Conservation (phyloP, 768 basidiomycete species). For the Boletales sp. region DNA sequence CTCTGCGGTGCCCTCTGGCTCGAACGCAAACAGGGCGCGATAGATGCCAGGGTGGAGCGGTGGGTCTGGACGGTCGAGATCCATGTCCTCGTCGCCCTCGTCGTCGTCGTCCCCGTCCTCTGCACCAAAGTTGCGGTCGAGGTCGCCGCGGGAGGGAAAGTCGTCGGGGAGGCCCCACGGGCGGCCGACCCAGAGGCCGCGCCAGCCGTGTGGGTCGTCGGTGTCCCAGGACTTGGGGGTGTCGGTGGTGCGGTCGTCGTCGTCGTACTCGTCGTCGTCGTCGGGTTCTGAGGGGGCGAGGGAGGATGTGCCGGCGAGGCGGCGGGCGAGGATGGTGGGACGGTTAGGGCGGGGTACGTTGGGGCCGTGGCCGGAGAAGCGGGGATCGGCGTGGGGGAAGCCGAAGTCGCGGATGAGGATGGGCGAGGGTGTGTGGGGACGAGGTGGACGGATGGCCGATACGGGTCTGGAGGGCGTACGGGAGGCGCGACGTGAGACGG, state of each 20-base stretch:
- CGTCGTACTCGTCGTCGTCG: slow-evolving; percentile 5
- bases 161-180: slow-evolving; percentile 29
- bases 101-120: slow-evolving; percentile 24
- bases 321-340: slow-evolving; percentile 26
- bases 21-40: slow-evolving; percentile 73
- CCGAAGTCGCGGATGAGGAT: slow-evolving; percentile 53
- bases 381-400: slow-evolving; percentile 38
- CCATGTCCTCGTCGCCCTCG: slow-evolving; percentile 7
- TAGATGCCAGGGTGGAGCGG: slow-evolving; percentile 68
- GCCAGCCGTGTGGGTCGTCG: slow-evolving; percentile 29
- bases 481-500: slow-evolving; percentile 42
- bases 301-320: slow-evolving; percentile 17
- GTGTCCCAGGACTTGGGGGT: too few species aligned
- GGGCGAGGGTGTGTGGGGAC: slow-evolving; percentile 1
- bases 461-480: slow-evolving; percentile 21
- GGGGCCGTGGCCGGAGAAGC: slow-evolving; percentile 41
- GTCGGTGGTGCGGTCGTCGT: not conserved
- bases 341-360: slow-evolving; percentile 39
- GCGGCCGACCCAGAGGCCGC: slow-evolving; percentile 41
- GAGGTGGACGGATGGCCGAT: slow-evolving; percentile 2
- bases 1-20: slow-evolving; percentile 79
- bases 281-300: slow-evolving; percentile 8
- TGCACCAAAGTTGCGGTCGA: slow-evolving; percentile 46
- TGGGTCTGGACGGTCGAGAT: slow-evolving; percentile 6
- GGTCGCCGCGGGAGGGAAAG: slow-evolving; percentile 37